These are phyloP conservation scores for Pseudocercospora crystallina DNA, from an alignment of 2,329 filamentous ascomycete genomes.

Conservation along the genomic window DNA sequence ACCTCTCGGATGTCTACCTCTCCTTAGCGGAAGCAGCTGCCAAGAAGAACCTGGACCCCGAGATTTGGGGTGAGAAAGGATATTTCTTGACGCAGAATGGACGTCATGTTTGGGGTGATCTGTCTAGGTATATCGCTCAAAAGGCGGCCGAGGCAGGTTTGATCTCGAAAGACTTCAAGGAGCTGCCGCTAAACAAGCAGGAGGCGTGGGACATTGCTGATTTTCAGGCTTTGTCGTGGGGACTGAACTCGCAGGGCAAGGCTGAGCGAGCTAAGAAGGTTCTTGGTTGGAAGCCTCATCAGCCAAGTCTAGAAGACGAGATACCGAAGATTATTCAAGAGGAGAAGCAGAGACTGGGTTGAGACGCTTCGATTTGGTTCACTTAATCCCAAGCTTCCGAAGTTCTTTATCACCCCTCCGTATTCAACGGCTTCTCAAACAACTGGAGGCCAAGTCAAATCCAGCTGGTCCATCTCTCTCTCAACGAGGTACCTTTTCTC, in stretches of 20 bases:
- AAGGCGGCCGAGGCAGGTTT: constrained; percentile 46
- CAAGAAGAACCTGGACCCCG: constrained; percentile 34
- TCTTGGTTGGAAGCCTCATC: constrained; percentile 60
- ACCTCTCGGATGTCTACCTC: constrained; percentile 58
- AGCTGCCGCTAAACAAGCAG: constrained; percentile 52
- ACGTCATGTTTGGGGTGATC: constrained; percentile 57
- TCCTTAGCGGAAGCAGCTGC: constrained; percentile 44
- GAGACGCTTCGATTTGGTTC: neutral
- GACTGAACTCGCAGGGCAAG: constrained; percentile 59
- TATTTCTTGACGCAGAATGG: constrained; percentile 70
- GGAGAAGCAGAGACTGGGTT: constrained; percentile 30
- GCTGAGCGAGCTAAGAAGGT: constrained; percentile 58
- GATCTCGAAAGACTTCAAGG: constrained; percentile 49
- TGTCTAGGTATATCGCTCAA: constrained; percentile 22
- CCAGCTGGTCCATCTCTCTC: too few species aligned
- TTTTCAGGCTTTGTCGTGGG: constrained; percentile 57
- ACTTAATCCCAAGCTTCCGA: too few species aligned
- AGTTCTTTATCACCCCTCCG: too few species aligned
- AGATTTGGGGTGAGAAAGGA: constrained; percentile 59
- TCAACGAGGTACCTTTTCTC: neutral
- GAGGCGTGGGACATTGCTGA: constrained; percentile 50
- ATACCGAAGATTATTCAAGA: constrained; percentile 32
- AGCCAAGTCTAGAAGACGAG: constrained; percentile 27
- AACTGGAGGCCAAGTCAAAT: neutral
- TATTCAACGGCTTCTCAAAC: too few species aligned